Evolutionary conservation across 139 green algal species (phyloP).

Genomic region (Closterium sp.): DNA sequence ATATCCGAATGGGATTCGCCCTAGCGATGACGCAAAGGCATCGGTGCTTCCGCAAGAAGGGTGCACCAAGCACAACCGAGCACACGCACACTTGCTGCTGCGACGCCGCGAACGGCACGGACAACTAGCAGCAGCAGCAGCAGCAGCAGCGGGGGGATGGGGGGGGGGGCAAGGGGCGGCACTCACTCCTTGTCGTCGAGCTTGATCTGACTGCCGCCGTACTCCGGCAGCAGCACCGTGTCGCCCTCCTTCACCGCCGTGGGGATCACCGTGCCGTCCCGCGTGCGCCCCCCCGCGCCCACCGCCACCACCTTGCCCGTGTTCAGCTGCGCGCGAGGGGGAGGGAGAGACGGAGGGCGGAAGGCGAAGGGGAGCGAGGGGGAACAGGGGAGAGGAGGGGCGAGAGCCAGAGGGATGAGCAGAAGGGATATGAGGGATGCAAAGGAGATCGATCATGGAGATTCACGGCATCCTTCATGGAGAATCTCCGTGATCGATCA

Average conservation of each 20-base stretch:
- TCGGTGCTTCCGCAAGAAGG: not conserved
- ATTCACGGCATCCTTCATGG: too few relatives aligned
- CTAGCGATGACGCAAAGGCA: not conserved
- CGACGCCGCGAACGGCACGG: not conserved
- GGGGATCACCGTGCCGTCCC: conserved; percentile 73
- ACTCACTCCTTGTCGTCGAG: conserved; percentile 92
- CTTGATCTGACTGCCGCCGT: conserved; percentile 87
- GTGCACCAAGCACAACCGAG: not conserved
- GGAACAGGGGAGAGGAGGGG: too few relatives aligned
- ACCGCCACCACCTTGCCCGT: conserved; percentile 86
- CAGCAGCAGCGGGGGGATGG: not conserved
- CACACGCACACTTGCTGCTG: not conserved
- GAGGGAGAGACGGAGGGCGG: too few relatives aligned
- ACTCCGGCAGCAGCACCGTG: conserved; percentile 95
- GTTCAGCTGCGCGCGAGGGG: conserved; percentile 71
- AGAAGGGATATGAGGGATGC: too few relatives aligned
- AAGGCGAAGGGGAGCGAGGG: too few relatives aligned
- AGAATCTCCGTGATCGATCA: too few relatives aligned
- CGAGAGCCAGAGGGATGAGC: too few relatives aligned
- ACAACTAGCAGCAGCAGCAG: not conserved
- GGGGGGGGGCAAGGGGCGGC: not conserved
- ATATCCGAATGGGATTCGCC: not conserved
- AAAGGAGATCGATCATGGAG: too few relatives aligned
- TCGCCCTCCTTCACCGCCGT: conserved; percentile 77
- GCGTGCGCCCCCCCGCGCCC: conserved; percentile 76